These are phyloP conservation scores for Shiraia sp. DNA, from an alignment of 2,329 filamentous ascomycete species.

Conservation along the genomic window DNA sequence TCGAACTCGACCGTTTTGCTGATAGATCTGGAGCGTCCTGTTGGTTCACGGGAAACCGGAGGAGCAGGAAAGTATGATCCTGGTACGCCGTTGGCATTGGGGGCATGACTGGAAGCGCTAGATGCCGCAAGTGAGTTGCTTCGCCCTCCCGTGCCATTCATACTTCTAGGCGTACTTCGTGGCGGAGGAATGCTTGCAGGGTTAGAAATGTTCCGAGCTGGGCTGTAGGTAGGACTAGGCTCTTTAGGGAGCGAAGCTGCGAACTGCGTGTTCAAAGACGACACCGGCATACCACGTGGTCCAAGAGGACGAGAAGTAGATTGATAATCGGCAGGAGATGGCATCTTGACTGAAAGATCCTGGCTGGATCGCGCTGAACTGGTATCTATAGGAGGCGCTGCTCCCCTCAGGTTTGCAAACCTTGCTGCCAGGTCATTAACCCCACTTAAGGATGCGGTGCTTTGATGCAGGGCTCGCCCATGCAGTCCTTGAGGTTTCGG, in stretches of 20 bases:
- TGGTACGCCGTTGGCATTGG: constrained; percentile 37
- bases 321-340: constrained; percentile 46
- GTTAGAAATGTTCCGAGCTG: constrained; percentile 71
- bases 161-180: constrained; percentile 65
- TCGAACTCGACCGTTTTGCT: constrained; percentile 60
- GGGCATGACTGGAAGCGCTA: constrained; percentile 41
- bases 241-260: constrained; percentile 67
- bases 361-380: constrained; percentile 21
- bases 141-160: constrained; percentile 59
- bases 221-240: constrained; percentile 77
- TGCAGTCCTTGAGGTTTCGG: constrained; percentile 71
- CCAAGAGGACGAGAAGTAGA: constrained; percentile 46
- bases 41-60: constrained; percentile 14
- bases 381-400: constrained; percentile 26
- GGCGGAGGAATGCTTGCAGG: constrained; percentile 68
- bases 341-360: constrained; percentile 46
- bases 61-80: constrained; percentile 50
- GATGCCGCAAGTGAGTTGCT: constrained; percentile 58
- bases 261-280: constrained; percentile 53
- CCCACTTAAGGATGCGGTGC: constrained; percentile 23
- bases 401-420: constrained; percentile 42
- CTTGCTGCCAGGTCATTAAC: constrained; percentile 41
- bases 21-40: constrained; percentile 44
- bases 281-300: constrained; percentile 59
- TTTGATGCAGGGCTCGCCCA: constrained; percentile 60